A percentile compares a stretch with the other conserved stretches of the same genome.
Conservation (phyloP, 208 protist genomes). For the Leishmania mexicana region DNA sequence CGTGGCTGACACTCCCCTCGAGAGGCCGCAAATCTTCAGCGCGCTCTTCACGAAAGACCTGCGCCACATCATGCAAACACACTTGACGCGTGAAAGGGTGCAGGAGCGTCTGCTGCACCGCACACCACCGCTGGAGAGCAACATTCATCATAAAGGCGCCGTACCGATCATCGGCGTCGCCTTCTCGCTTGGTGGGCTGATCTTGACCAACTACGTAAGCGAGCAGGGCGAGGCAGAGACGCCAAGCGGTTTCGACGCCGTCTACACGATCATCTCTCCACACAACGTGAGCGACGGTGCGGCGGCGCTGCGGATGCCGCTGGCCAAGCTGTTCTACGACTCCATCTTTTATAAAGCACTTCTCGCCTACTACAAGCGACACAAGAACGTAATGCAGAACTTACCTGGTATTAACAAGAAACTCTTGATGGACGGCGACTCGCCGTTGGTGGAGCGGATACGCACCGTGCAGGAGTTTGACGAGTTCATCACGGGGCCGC, state of each 20-base stretch:
- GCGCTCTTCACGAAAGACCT: constrained; percentile 66
- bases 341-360: constrained; percentile 28
- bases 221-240: constrained; percentile 47
- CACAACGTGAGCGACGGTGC: constrained; percentile 46
- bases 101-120: constrained; percentile 12
- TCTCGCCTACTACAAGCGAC: constrained; percentile 41
- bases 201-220: constrained; percentile 60
- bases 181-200: constrained; percentile 69
- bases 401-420: constrained; percentile 33
- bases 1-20: constrained; percentile 56
- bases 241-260: constrained; percentile 32
- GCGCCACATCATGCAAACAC: constrained; percentile 43
- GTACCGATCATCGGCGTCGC: constrained; percentile 59
- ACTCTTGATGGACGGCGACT: constrained; percentile 23
- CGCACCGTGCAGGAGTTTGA: constrained; percentile 46
- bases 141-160: background rate
- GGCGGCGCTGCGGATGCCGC: constrained; percentile 18
- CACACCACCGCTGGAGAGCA: constrained; percentile 7
- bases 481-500: constrained; percentile 44
- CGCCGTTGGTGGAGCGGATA: constrained; percentile 25
- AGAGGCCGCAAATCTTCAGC: constrained; percentile 55
- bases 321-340: constrained; percentile 33
- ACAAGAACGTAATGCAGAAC: constrained; percentile 45
- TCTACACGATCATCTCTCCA: constrained; percentile 51
- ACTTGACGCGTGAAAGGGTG: constrained; percentile 33